Base-by-base conservation (phyloP, 1,284 basidiomycete species). In the Lignosus rhinocerotis region DNA sequence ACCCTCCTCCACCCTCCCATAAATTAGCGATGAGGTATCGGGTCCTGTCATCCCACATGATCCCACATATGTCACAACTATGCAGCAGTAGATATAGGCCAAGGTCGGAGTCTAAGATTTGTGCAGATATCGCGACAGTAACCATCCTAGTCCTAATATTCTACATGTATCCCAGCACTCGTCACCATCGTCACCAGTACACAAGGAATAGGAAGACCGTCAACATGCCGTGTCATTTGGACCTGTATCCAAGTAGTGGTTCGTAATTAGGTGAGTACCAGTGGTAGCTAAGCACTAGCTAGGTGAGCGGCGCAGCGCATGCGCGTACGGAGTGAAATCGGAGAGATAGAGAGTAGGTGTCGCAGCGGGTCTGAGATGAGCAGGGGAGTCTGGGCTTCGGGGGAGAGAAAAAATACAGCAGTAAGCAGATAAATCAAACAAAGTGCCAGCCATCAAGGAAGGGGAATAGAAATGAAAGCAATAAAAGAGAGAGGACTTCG, bases 401-500 rank as follows among this genome's bases (percentile, higher is more conserved):
- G 50, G 56, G 48, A 54, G 44, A 14, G 1, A n/a, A 59, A 51
- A 62, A 63, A 62, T 58, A 61, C 60, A 66, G 65, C 56, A 59
- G 55, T 47, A 45, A 43, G 57, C 65, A 63, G 60, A 60, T 50
- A 55, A 58, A 62, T 50, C 56, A 48, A 45, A 45, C 31, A 56
- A 32, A 61, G 59, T 58, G 54, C 64, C 60, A 63, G 63, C 63
- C 65, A 59, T 62, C 55, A 66, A 62, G 59, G 58, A 58, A 59
- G 48, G 61, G 57, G 38, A 46, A 53, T 53, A 62, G 52, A 62
- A 64, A 59, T 36, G 62, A 62, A 65, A 60, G 64, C 56, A 64
- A 66, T 66, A 66, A 64, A 66, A 66, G 63, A 55, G 64, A 69
- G 55, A 60, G 61, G 62, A 64, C 58, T 62, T 61, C 61, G 61